A percentile compares a stretch with the other conserved stretches of the same genome.
phyloP scores from a whole-genome alignment of 345 rosid species.

The Syzygium oleosum region DNA sequence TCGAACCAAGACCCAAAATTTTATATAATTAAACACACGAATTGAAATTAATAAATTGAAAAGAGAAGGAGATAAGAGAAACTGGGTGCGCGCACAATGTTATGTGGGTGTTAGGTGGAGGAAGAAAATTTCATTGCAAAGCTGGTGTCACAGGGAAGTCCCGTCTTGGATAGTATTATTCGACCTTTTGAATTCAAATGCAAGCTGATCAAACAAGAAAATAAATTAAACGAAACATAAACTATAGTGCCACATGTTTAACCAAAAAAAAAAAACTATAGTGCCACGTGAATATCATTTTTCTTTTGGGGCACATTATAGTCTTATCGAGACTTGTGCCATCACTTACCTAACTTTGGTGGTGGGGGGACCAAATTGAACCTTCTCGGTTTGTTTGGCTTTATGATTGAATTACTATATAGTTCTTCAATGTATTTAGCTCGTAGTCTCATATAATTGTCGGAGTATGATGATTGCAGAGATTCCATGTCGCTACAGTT shows the following conservation, averaged over 20 bases:
- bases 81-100: background rate
- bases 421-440: background rate
- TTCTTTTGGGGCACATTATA: background rate
- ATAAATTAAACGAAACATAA: background rate
- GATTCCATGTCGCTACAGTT: background rate
- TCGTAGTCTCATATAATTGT: background rate
- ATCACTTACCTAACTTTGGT: background rate
- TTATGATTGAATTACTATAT: background rate
- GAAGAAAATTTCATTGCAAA: background rate
- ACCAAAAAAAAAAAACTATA: too few relatives aligned
- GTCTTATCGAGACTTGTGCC: background rate
- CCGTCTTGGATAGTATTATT: background rate
- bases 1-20: background rate
- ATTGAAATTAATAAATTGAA: background rate
- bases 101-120: slow-evolving; percentile 6
- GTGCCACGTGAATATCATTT: background rate
- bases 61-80: background rate
- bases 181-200: background rate
- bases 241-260: background rate
- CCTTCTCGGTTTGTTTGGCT: background rate
- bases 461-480: background rate
- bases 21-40: background rate
- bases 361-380: background rate
- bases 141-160: background rate
- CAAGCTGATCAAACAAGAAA: background rate